Evolutionary conservation across 2,329 filamentous ascomycete species (phyloP), one percentile per base, ranked within the genome.

Genomic region (Shiraia sp.): DNA sequence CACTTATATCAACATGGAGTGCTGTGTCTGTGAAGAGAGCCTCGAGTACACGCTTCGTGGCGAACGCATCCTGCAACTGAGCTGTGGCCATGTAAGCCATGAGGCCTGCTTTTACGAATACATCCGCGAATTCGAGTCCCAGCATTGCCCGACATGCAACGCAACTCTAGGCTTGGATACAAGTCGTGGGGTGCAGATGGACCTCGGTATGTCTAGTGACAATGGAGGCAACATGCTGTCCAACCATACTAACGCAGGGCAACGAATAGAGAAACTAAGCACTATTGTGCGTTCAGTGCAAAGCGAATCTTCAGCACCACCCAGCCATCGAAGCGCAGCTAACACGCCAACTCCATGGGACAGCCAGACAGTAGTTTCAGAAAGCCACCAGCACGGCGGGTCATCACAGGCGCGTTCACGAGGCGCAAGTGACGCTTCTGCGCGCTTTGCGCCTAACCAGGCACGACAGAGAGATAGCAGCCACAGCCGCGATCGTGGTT

Each of bases 51-150:
- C 90, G 3, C 79, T 99, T 32, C 87, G 88, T 36, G 93, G 93
- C 45, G 93, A 99, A 74, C 85, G 90, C 55, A 90, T 99, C 48
- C 77, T 99, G 39, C 93, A 97, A 68, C 93, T 99, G 62, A 95
- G 91, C 5, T 99, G 93, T 72, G 82, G 86, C n/a, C 93, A 99
- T 71, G 92, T 99, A 46, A 90, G 92, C 9, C 93, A 99, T 68
- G 93, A 97, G 70, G 93, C 92, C 25, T 99, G 93, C 72, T 97
- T 99, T 68, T 97, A 97, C 73, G 93, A 99, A 71, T 96, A 95
- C 66, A 95, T 99, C 59, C 88, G 89, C 62, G 92, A 96, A 64
- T 88, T 92, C 45, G 91, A 97, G 56, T 88, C 88, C 38, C 90
- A 97, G 62, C 91, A 90, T 63, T 99, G 93, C 72, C 93, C 93